Evolutionary conservation across 192 early-diverging fungal genomes (phyloP), one percentile per base, ranked within the genome.

Genomic region (Thoreauomyces humboldtii): DNA sequence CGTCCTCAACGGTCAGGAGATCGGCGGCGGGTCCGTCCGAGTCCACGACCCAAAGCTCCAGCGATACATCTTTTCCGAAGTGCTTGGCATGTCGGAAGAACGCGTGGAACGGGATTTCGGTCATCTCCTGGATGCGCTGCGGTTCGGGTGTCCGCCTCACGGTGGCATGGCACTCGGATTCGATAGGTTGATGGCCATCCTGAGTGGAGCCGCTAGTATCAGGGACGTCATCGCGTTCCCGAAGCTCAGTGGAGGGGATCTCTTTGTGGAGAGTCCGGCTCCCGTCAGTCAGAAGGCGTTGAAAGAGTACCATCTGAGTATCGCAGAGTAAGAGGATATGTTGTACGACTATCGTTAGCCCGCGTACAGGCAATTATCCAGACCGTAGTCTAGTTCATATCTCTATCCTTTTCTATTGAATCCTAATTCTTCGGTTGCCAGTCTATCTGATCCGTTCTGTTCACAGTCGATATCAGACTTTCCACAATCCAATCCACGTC

Each of bases 171-270:
- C 94, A 0, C 69, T 96, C 43, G 86, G 92, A 0, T 88, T 93
- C 53, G 91, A 95, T 60, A 74, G 93, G 21, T 48, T 95, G 19
- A 82, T 95, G 67, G 77, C 88, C 0, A 83, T 92, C 37, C 62
- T 93, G 44, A 88, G 87, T 56, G 77, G 81, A 11, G 82, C 88
- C 0, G 41, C 76, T 0, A 91, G 90, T 22, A 87, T 95, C 47
- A 77, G 92, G 14, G 91, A 96, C 47, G 94, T 96, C 21, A 94
- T 96, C 67, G 94, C 94, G 6, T 96, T 96, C 67, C 94, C 94
- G 7, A 96, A 96, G 59, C 77, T 90, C 2, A 75, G 81, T 33
- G 93, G 92, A 25, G 85, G 84, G 17, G 93, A 96, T 71, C 71
- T 92, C 47, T 88, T 91, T 37, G 89, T 92, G 34, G 78, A 80